These are phyloP conservation scores for Xylaria sp. DNA, from an alignment of 2,329 filamentous ascomycete genomes.

Conservation along the genomic window DNA sequence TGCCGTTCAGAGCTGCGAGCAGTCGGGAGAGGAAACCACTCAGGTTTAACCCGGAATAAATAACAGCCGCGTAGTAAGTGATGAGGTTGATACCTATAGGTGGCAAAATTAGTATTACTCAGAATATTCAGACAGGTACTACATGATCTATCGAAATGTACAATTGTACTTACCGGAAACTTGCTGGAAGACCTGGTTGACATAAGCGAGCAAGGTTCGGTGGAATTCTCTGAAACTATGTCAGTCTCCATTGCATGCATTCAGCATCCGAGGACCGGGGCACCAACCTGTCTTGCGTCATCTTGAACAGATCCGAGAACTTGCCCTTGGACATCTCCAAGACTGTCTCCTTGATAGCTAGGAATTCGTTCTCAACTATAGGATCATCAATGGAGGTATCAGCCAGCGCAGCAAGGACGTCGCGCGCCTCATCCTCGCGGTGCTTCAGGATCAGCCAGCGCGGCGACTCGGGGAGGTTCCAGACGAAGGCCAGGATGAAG, in stretches of 20 bases:
- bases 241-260: conserved; percentile 30
- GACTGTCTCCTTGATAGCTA: conserved; percentile 70
- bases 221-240: conserved; percentile 57
- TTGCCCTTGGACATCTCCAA: conserved; percentile 67
- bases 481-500: conserved; percentile 65
- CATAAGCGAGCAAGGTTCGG: conserved; percentile 64
- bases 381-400: conserved; percentile 59
- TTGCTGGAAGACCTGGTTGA: conserved; percentile 69
- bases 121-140: neutral
- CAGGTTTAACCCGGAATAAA: conserved; percentile 63
- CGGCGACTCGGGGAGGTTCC: conserved; percentile 64
- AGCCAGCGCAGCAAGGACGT: conserved; percentile 56
- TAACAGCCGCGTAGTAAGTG: conserved; percentile 60
- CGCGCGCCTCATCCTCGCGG: conserved; percentile 56
- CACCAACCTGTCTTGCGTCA: conserved; percentile 61
- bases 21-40: conserved; percentile 66
- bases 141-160: neutral
- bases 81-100: conserved; percentile 54
- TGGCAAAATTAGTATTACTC: conserved; percentile 14
- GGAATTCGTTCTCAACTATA: conserved; percentile 65
- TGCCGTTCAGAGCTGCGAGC: conserved; percentile 63
- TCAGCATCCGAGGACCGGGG: neutral
- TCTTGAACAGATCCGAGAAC: conserved; percentile 69
- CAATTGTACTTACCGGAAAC: conserved; percentile 45
- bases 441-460: conserved; percentile 59